Conservation (phyloP, 257 asterid genomes). For the Cordia subcordata region DNA sequence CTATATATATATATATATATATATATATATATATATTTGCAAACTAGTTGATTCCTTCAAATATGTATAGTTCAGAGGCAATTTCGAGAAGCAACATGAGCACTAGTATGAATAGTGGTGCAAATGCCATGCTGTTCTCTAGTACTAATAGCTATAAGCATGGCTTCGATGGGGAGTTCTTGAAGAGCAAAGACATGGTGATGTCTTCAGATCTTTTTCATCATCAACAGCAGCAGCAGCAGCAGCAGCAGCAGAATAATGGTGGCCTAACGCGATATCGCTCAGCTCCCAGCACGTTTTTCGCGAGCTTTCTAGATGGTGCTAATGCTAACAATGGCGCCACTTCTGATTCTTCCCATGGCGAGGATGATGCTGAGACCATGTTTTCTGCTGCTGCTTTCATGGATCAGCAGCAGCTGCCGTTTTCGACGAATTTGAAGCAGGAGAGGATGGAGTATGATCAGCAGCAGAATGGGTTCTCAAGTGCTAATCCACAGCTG, state of each 20-base stretch:
- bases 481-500: constrained; percentile 13
- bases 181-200: constrained; percentile 25
- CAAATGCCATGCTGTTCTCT: constrained; percentile 18
- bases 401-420: constrained; percentile 29
- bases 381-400: constrained; percentile 51
- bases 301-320: constrained; percentile 45
- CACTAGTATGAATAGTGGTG: constrained; percentile 9
- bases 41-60: not conserved
- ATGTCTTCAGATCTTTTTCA: constrained; percentile 33
- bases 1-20: not conserved
- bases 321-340: constrained; percentile 11
- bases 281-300: constrained; percentile 81
- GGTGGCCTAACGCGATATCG: constrained; percentile 55
- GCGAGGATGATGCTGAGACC: constrained; percentile 64
- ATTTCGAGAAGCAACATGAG: constrained; percentile 42
- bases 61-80: constrained; percentile 51
- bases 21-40: not conserved
- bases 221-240: constrained; percentile 19
- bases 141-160: constrained; percentile 7
- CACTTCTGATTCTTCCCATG: constrained; percentile 11
- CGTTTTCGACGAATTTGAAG: constrained; percentile 30
- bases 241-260: constrained; percentile 24
- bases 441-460: constrained; percentile 38
- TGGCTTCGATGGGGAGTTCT: constrained; percentile 33
- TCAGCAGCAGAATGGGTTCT: constrained; percentile 34